A percentile compares a stretch with the other conserved stretches of the same genome.
Conservation (phyloP, 805 yeast genomes). For the Lipomyces lipofer region DNA sequence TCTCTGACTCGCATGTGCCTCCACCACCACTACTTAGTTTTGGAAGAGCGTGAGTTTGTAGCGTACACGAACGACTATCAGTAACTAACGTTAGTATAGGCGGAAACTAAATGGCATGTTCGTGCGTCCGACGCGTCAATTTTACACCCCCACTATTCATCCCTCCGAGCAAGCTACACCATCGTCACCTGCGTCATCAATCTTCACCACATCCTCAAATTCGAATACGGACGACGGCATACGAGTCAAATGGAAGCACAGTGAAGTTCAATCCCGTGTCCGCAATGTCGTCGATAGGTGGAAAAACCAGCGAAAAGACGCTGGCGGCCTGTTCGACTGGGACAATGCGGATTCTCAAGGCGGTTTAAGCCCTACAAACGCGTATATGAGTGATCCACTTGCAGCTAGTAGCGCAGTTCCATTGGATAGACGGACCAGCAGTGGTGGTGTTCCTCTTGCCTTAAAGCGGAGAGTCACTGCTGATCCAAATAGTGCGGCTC, state of each 20-base stretch:
- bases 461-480: not conserved
- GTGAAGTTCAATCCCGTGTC: constrained; percentile 19
- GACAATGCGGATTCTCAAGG: constrained; percentile 14
- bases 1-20: constrained; percentile 8
- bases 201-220: constrained; percentile 2
- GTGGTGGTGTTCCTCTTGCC: not conserved
- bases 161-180: constrained; percentile 4
- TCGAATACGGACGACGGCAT: constrained; percentile 18
- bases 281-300: constrained; percentile 23
- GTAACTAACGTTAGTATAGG: not conserved
- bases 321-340: constrained; percentile 23
- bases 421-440: not conserved
- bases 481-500: not conserved
- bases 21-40: constrained; percentile 11
- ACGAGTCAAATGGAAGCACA: constrained; percentile 18
- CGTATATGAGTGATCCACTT: not conserved
- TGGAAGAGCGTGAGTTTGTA: constrained; percentile 12
- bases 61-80: not conserved
- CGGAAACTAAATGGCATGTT: constrained; percentile 31
- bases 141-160: constrained; percentile 15
- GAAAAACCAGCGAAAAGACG: constrained; percentile 4
- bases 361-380: not conserved
- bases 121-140: constrained; percentile 35
- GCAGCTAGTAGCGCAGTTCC: not conserved
- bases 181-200: constrained; percentile 16